Evolutionary conservation across 2,329 filamentous ascomycete genomes (phyloP).

Genomic region (Aspergillus hiratsukae): DNA sequence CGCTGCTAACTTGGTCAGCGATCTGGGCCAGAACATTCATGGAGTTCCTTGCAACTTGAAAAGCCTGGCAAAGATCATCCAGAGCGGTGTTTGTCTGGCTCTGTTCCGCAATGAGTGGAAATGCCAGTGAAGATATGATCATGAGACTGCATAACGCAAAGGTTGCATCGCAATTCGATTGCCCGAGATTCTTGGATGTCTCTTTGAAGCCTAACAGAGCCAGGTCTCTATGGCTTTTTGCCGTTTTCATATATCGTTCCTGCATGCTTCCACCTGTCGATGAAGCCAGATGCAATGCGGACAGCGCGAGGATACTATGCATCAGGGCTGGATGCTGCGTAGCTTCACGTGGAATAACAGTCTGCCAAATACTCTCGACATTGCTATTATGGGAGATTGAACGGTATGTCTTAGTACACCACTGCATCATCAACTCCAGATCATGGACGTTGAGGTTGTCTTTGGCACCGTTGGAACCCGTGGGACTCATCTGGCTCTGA

Average conservation of each 20-base stretch:
- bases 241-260: slow-evolving; percentile 22
- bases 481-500: slow-evolving; percentile 6
- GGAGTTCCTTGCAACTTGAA: slow-evolving; percentile 28
- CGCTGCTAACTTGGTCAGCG: slow-evolving; percentile 19
- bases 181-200: slow-evolving; percentile 16
- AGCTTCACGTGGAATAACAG: slow-evolving; percentile 26
- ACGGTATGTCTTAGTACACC: slow-evolving; percentile 31
- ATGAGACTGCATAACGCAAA: slow-evolving; percentile 34
- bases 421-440: slow-evolving; percentile 33
- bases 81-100: slow-evolving; percentile 13
- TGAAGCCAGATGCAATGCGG: slow-evolving; percentile 29
- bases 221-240: slow-evolving; percentile 25
- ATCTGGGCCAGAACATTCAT: slow-evolving; percentile 21
- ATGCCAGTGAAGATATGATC: slow-evolving; percentile 33
- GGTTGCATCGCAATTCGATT: slow-evolving; percentile 30
- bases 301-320: slow-evolving; percentile 33
- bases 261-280: slow-evolving; percentile 11
- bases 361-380: slow-evolving; percentile 29
- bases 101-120: slow-evolving; percentile 13
- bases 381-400: slow-evolving; percentile 23
- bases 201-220: slow-evolving; percentile 23
- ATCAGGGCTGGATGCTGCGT: slow-evolving; percentile 27
- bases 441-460: slow-evolving; percentile 24
- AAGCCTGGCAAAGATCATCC: slow-evolving; percentile 29
- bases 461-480: not conserved